A percentile compares a stretch with the other conserved stretches of the same genome.
phyloP scores from a whole-genome alignment of 2,329 filamentous ascomycete species.

The Phoma sp. region DNA sequence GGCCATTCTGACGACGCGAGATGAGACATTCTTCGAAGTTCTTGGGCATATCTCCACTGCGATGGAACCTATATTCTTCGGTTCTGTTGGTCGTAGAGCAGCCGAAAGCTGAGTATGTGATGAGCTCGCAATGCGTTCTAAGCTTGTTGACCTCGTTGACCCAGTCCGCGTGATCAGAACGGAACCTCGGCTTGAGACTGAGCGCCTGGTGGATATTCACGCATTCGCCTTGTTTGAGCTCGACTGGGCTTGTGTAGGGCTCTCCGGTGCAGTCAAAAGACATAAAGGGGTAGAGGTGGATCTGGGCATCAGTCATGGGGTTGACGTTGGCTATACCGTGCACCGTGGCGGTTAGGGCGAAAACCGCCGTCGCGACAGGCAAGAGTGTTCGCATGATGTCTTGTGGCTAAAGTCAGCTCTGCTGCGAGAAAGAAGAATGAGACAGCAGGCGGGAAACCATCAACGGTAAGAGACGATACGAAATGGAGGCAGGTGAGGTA shows the following conservation, averaged over 20 bases:
- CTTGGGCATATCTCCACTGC: neutral
- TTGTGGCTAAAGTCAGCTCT: neutral
- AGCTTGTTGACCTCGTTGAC: conserved; percentile 24
- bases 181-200: conserved; percentile 26
- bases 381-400: conserved; percentile 21
- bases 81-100: conserved; percentile 9
- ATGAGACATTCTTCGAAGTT: conserved; percentile 13
- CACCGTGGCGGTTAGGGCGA: conserved; percentile 23
- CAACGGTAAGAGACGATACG: too few species aligned
- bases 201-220: conserved; percentile 15
- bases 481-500: neutral
- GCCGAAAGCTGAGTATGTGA: conserved; percentile 16
- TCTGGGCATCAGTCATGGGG: conserved; percentile 1
- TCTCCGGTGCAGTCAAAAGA: conserved; percentile 25
- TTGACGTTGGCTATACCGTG: conserved; percentile 21
- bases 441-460: neutral
- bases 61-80: neutral
- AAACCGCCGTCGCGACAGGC: conserved; percentile 20
- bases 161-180: conserved; percentile 25
- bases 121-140: conserved; percentile 17
- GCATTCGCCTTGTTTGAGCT: conserved; percentile 31
- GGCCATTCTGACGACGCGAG: neutral
- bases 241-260: conserved; percentile 21
- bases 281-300: conserved; percentile 24
- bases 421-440: neutral